Evolutionary conservation across 495 filamentous ascomycete species (phyloP).

Genomic region (Xylaria scruposa): DNA sequence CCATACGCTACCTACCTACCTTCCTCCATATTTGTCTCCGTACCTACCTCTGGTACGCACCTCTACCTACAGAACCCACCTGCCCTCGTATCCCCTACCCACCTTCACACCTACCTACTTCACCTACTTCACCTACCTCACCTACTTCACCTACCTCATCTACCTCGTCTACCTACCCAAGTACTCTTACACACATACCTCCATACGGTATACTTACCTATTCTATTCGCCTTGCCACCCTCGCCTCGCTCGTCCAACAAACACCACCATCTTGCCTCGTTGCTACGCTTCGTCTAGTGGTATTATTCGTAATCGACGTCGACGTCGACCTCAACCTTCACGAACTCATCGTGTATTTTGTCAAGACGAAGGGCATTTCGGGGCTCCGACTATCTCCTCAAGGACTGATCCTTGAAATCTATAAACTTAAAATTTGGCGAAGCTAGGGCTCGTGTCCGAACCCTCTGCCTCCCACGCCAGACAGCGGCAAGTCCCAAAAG

Average conservation of each 20-base stretch:
- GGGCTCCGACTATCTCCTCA: not conserved
- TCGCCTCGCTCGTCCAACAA: not conserved
- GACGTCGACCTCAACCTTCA: not conserved
- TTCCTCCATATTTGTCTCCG: no score
- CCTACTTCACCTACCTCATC: no score
- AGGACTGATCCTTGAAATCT: not conserved
- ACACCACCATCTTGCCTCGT: not conserved
- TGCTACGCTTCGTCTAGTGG: not conserved
- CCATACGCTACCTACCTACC: no score
- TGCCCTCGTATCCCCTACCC: no score
- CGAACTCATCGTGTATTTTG: not conserved
- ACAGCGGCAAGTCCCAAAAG: conserved; percentile 28
- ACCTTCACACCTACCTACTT: no score
- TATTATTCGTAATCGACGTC: not conserved
- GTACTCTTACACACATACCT: not conserved
- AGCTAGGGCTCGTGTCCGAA: conserved; percentile 5
- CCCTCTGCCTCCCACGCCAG: not conserved
- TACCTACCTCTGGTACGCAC: no score
- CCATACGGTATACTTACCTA: not conserved
- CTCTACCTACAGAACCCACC: no score
- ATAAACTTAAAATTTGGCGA: conserved; percentile 10
- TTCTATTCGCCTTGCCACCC: not conserved
- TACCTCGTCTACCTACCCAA: no score
- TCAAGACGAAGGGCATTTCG: not conserved
- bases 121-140: no score